phyloP scores from a whole-genome alignment of 2,329 filamentous ascomycete genomes.

The Graphilbum fragrans region DNA sequence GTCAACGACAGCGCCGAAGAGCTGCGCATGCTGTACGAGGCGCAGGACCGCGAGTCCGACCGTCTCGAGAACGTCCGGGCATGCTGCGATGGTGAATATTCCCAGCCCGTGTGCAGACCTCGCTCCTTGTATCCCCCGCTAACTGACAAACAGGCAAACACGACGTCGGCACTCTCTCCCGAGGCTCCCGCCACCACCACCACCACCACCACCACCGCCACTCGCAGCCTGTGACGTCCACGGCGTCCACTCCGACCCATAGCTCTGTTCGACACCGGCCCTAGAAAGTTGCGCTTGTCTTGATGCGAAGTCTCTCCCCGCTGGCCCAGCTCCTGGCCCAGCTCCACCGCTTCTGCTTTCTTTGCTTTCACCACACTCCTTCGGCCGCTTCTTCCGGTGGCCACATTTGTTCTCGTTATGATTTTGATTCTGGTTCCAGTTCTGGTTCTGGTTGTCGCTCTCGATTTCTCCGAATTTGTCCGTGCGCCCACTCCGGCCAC shows the following conservation, averaged over 20 bases:
- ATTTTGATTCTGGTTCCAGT: background rate
- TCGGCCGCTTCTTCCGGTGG: no score
- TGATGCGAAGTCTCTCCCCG: background rate
- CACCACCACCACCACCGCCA: conserved; percentile 8
- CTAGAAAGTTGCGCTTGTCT: background rate
- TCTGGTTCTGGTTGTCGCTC: background rate
- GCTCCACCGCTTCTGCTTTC: background rate
- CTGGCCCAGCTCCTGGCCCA: background rate
- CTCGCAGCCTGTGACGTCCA: background rate
- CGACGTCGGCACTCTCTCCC: conserved; percentile 50
- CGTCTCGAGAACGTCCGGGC: conserved; percentile 88
- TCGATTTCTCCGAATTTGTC: background rate
- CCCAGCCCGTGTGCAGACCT: no score
- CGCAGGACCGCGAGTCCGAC: conserved; percentile 64
- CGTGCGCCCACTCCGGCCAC: background rate
- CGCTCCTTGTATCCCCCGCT: no score
- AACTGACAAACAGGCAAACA: conserved; percentile 48
- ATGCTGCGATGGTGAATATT: conserved; percentile 82
- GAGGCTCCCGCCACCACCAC: conserved; percentile 14
- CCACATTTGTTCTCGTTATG: no score
- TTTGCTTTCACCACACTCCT: background rate
- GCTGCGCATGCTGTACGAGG: conserved; percentile 65
- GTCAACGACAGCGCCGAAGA: conserved; percentile 75
- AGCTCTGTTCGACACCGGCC: conserved; percentile 5
- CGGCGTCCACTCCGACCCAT: conserved; percentile 8